Percentiles rank a stretch among this genome's conserved stretches.
Conservation (phyloP, 2,329 filamentous ascomycete species). For the Orbilia oligospora region DNA sequence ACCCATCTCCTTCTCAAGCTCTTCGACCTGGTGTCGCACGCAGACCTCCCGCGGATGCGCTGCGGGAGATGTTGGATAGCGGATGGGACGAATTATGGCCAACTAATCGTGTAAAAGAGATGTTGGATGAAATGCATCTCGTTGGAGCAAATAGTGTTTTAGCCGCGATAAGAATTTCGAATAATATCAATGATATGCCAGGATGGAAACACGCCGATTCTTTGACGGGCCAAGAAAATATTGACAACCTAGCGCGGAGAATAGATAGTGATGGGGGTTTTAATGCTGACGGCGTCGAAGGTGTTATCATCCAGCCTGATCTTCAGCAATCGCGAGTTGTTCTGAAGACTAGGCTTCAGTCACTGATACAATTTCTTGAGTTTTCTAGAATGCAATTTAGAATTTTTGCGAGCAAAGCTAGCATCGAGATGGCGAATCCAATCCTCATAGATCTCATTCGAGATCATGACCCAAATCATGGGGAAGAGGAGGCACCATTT, state of each 20-base stretch:
- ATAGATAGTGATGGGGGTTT: too few species aligned
- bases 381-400: not conserved
- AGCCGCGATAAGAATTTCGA: too few species aligned
- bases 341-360: not conserved
- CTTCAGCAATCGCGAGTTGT: not conserved
- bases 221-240: too few species aligned
- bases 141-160: too few species aligned
- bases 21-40: too few species aligned
- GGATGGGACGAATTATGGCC: constrained; percentile 10
- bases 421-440: not conserved
- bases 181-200: too few species aligned
- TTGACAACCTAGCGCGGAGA: too few species aligned
- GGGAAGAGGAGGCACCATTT: not conserved
- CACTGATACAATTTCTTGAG: not conserved
- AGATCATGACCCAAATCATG: not conserved
- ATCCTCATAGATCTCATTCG: not conserved
- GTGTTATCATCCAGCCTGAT: not conserved
- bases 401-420: not conserved
- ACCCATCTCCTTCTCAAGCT: too few species aligned
- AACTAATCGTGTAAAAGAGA: not conserved
- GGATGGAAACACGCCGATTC: too few species aligned
- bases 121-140: not conserved
- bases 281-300: not conserved
- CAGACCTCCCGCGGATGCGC: too few species aligned
- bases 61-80: not conserved